A percentile compares a stretch with the other conserved stretches of the same genome.
These are phyloP conservation scores for Crithidia bombi DNA, from an alignment of 208 protist genomes.

Conservation along the genomic window DNA sequence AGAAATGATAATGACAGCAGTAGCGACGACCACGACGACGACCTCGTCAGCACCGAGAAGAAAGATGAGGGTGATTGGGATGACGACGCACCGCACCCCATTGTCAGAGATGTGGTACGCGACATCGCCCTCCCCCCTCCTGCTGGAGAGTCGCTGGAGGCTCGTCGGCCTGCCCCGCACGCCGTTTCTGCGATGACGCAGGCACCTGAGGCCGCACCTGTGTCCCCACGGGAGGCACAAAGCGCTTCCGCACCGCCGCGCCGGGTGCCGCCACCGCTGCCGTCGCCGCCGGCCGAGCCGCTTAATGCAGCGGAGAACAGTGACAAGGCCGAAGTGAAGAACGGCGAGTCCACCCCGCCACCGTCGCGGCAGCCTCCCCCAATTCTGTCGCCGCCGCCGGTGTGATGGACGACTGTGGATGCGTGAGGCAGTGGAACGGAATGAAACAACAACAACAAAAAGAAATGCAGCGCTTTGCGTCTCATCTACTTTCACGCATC, in stretches of 20 bases:
- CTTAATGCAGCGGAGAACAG: background rate
- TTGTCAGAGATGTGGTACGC: background rate
- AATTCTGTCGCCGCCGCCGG: slow-evolving; percentile 40
- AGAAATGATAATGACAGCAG: background rate
- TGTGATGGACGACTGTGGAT: too few relatives aligned
- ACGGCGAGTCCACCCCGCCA: slow-evolving; percentile 12
- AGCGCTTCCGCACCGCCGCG: slow-evolving; percentile 9
- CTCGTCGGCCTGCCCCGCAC: slow-evolving; percentile 7
- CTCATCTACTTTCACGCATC: background rate
- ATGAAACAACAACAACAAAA: slow-evolving; percentile 10
- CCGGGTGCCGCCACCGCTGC: slow-evolving; percentile 32
- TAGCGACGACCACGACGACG: background rate
- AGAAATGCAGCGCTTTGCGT: too few relatives aligned
- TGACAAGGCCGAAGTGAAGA: slow-evolving; percentile 5
- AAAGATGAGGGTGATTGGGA: slow-evolving; percentile 22
- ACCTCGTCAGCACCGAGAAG: background rate
- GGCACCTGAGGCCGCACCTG: slow-evolving; percentile 5
- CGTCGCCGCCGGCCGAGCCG: slow-evolving; percentile 14
- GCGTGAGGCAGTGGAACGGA: too few relatives aligned
- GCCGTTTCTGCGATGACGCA: slow-evolving; percentile 16
- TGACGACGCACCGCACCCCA: slow-evolving; percentile 4
- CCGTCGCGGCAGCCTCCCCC: slow-evolving; percentile 32
- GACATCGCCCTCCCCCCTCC: slow-evolving; percentile 1
- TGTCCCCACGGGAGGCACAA: background rate
- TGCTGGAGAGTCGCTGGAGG: background rate